Evolutionary conservation across 2,329 filamentous ascomycete species (phyloP), one percentile per base, ranked within the genome.

Genomic region (Myriosclerotinia duriaeana): DNA sequence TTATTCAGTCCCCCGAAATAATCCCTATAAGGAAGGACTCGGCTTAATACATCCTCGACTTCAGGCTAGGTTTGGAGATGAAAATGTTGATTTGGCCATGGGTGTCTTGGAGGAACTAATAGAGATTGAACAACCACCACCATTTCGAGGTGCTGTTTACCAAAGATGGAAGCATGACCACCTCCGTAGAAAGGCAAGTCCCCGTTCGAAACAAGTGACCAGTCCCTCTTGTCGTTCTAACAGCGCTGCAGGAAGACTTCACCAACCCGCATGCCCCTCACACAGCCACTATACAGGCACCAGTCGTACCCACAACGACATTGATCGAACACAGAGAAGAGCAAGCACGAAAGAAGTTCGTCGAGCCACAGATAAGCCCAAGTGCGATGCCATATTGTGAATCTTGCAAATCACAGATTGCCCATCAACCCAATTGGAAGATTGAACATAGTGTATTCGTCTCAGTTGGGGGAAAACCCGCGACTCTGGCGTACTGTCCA

Each of bases 91-190:
- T 54, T 71, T 79, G 30, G 78, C 80, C 15, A 77, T 78, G 42
- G 80, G 80, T 6, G 80, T 82, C 5, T 74, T 81, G 9, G 81
- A 82, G 67, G 80, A 82, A 70, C 71, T 82, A 66, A 81, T 82
- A 46, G 80, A 82, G 69, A 74, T 82, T 44, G 79, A 81, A 69
- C 75, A 78, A 48, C 73, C 79, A 69, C 80, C 79, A 1, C 79
- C 81, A 54, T 80, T 81, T 62, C 77, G 79, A 46, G 79, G 79
- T 20, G 79, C 79, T 20, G 78, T 79, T 30, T 82, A 81, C 67
- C 80, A 81, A 69, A 76, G 80, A 26, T 82, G 80, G 80, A 79
- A 79, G 68, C 71, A 80, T 65, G 77, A 81, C 54, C 80, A 82
- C 67, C 75, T 80, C 71, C 78, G 76, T 30, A 77, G 80, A 77